Evolutionary conservation across 805 yeast genomes (phyloP).

Genomic region (Lachancea kluyveri): DNA sequence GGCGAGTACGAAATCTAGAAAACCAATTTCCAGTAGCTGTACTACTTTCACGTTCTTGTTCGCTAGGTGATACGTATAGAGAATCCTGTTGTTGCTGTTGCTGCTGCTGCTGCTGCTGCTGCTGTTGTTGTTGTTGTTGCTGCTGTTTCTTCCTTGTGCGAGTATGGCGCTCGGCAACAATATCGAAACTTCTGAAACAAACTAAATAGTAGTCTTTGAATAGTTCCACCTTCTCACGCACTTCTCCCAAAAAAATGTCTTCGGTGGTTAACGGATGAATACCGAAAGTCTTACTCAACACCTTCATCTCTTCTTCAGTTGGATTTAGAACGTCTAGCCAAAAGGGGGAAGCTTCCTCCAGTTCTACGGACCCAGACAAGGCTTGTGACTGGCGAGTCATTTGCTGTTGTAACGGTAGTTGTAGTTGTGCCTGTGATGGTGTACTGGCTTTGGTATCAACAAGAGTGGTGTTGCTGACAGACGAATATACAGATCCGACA

Average conservation of each 20-base stretch:
- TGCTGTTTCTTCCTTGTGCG: conserved; percentile 44
- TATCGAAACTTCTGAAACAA: conserved; percentile 80
- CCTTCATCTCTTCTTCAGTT: conserved; percentile 95
- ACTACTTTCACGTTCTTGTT: too few relatives aligned
- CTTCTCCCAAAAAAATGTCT: conserved; percentile 88
- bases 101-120: conserved; percentile 1
- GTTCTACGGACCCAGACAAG: conserved; percentile 12
- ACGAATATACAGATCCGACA: conserved; percentile 38
- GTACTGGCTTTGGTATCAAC: conserved; percentile 6
- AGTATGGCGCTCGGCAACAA: conserved; percentile 64
- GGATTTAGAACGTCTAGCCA: conserved; percentile 94
- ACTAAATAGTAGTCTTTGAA: conserved; percentile 87
- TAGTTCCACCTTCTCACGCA: conserved; percentile 90
- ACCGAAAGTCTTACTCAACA: conserved; percentile 81
- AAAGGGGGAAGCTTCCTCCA: conserved; percentile 55
- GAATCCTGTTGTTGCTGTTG: conserved; percentile 8
- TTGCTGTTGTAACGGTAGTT: conserved; percentile 5
- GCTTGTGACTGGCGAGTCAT: conserved; percentile 6
- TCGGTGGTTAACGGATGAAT: conserved; percentile 96
- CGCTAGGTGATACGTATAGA: too few relatives aligned
- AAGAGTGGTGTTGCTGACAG: conserved; percentile 8
- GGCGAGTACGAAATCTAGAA: conserved; percentile 11
- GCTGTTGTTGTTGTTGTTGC: too few relatives aligned
- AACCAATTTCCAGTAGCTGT: not conserved
- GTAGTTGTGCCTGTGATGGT: conserved; percentile 5